Base-by-base conservation (phyloP, 1,139 yeast species). In the Pichia cactophila region DNA sequence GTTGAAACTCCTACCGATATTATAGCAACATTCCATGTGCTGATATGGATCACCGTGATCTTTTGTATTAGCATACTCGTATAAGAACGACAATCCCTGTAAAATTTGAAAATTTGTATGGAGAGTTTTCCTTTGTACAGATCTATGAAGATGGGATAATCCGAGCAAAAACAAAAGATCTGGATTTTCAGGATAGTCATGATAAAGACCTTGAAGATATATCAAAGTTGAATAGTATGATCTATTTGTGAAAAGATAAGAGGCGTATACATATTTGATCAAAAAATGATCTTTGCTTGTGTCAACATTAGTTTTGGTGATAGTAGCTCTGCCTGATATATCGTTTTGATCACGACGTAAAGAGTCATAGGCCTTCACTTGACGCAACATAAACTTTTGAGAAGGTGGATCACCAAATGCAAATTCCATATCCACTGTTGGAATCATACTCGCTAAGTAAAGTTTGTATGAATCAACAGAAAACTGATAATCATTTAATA, bases 321-420 rank as follows among this genome's bases (percentile, higher is more conserved):
- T 72, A 5, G 82, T 82, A 0, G 96, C 94, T 73, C 86, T 87
- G 0, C 97, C 97, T 4, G 33, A n/a, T 26, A 45, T 28, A 1
- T 78, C 69, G 23, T 89, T 80, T 16, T 73, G 70, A 33, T 67
- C 66, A 5, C 72, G 71, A 35, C 79, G 73, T 17, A 83, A 64
- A 2, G 92, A 78, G 62, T 92, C 98, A 63, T 80, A 83, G 0
- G 96, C 94, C 62, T 90, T 92, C 56, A 90, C 72, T 59, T 90
- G 97, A 55, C 98, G 80, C 53, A 92, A 69, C 57, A 90, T 81
- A 63, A 82, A 92, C 65, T 92, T 92, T 60, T 90, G 97, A 60
- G 88, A 92, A 53, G 86, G 86, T 41, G 87, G 81, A 47, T 84
- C 82, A 44, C 87, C 81, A 62, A 83, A 83, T 7, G 76, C 70